These are phyloP conservation scores for Colletotrichum endophyticum DNA, from an alignment of 2,329 filamentous ascomycete species.

Conservation along the genomic window DNA sequence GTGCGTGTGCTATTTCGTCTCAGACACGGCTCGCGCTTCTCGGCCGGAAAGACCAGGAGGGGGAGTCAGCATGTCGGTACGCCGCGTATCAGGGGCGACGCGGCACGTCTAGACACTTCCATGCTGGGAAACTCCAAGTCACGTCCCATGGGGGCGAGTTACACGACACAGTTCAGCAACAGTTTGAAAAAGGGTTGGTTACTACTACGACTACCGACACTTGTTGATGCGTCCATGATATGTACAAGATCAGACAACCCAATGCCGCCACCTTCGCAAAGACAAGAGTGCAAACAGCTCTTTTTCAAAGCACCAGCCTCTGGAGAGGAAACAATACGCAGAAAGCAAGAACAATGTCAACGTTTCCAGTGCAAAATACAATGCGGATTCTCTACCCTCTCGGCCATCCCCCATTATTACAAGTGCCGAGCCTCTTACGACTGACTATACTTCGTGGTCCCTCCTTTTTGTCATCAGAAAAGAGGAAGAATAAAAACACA, in stretches of 20 bases:
- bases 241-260: not conserved
- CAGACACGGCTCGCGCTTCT: not conserved
- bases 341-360: not conserved
- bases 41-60: not conserved
- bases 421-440: not conserved
- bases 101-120: not conserved
- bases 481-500: not conserved
- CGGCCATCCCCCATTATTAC: slow-evolving; percentile 12
- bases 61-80: not conserved
- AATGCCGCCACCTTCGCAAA: not conserved
- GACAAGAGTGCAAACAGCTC: not conserved
- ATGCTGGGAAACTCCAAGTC: not conserved
- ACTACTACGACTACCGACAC: not conserved
- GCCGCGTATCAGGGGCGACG: not conserved
- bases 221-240: not conserved
- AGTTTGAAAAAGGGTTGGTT: not conserved
- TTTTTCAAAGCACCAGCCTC: not conserved
- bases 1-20: not conserved
- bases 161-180: not conserved
- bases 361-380: not conserved
- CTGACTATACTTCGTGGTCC: not conserved
- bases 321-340: not conserved
- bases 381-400: not conserved
- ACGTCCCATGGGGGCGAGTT: not conserved
- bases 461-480: not conserved